A percentile compares a stretch with the other conserved stretches of the same genome.
These are phyloP conservation scores for Globisporangium orthogonon DNA, from an alignment of 352 stramenopile species.

Conservation along the genomic window DNA sequence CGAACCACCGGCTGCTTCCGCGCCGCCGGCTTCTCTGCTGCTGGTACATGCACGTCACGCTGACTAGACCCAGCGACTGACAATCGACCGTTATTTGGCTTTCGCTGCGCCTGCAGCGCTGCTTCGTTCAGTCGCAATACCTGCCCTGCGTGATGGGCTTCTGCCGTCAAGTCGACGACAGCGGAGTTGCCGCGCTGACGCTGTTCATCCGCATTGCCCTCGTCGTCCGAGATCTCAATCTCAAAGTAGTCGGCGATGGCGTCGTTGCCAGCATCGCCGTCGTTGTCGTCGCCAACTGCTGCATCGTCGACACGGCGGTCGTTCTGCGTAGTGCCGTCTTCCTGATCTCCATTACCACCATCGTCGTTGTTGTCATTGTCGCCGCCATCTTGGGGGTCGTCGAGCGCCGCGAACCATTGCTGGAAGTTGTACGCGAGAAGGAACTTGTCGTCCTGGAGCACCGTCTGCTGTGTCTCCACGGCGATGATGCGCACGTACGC, in stretches of 20 bases:
- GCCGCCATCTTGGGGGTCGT: constrained; percentile 4
- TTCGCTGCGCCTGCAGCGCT: not conserved
- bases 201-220: constrained; percentile 8
- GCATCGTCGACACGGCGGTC: constrained; percentile 5
- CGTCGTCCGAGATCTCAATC: constrained; percentile 16
- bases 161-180: not conserved
- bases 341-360: not conserved
- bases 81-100: not conserved
- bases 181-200: not conserved
- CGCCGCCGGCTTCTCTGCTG: not conserved
- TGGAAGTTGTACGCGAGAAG: constrained; percentile 47
- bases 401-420: constrained; percentile 30
- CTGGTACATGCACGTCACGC: too few species aligned
- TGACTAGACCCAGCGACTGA: too few species aligned
- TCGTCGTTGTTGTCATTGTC: constrained; percentile 12
- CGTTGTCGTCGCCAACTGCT: not conserved
- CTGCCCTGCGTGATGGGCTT: not conserved
- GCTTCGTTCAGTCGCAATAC: not conserved
- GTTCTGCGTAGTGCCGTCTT: constrained; percentile 7
- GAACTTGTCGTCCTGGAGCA: constrained; percentile 41
- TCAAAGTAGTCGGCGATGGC: constrained; percentile 6
- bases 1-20: constrained; percentile 1
- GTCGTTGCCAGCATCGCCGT: constrained; percentile 9
- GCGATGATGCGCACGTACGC: constrained; percentile 45
- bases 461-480: constrained; percentile 19